Conservation (phyloP, 2,329 filamentous ascomycete species). For the Xylariaceae sp. region DNA sequence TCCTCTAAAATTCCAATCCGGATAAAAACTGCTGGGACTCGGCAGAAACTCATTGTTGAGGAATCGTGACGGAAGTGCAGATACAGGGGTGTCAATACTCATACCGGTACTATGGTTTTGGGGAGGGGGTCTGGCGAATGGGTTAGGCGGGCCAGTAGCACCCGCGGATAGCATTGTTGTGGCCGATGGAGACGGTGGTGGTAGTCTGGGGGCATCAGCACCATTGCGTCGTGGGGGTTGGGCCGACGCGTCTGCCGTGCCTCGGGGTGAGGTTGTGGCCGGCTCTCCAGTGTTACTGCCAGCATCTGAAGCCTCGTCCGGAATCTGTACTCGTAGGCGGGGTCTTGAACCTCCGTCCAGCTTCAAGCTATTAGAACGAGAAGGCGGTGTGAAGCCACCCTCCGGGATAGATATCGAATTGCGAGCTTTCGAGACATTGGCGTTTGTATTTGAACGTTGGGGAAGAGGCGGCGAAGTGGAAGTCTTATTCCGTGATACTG, state of each 20-base stretch:
- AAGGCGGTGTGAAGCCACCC: conserved; percentile 70
- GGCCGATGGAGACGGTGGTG: conserved; percentile 89
- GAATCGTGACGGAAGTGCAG: conserved; percentile 89
- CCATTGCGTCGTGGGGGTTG: conserved; percentile 56
- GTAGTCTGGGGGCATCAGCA: conserved; percentile 69
- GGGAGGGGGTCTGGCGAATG: conserved; percentile 86
- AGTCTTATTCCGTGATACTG: conserved; percentile 57
- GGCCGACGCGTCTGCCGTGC: conserved; percentile 63
- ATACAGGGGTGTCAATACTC: conserved; percentile 83
- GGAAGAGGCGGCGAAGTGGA: conserved; percentile 60
- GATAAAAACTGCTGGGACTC: conserved; percentile 90
- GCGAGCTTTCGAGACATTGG: conserved; percentile 52
- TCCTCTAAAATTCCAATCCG: conserved; percentile 81
- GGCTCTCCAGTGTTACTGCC: conserved; percentile 78
- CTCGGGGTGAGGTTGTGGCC: conserved; percentile 59
- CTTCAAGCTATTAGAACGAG: conserved; percentile 78
- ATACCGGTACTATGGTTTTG: conserved; percentile 65
- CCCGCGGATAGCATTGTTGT: conserved; percentile 87
- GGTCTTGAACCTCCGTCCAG: conserved; percentile 70
- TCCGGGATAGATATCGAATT: conserved; percentile 68
- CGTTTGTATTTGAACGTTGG: conserved; percentile 57
- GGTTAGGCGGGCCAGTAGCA: conserved; percentile 90
- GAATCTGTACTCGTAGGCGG: conserved; percentile 90
- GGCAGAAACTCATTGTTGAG: conserved; percentile 86
- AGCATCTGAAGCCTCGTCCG: conserved; percentile 82